phyloP scores from a whole-genome alignment of 305 asterid species.

The Rubia balearica region DNA sequence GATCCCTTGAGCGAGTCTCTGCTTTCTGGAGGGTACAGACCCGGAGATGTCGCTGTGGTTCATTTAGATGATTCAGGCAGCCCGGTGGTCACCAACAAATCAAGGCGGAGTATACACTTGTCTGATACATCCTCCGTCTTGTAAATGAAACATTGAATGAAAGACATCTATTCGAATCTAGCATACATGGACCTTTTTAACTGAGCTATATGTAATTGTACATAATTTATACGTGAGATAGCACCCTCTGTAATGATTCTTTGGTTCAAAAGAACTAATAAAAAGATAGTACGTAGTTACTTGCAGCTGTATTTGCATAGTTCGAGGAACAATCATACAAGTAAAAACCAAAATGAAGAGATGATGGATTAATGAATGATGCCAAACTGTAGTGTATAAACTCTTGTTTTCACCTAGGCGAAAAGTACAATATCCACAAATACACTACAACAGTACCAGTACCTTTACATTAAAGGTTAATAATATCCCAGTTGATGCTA shows the following conservation, averaged over 20 bases:
- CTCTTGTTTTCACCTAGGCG: neutral
- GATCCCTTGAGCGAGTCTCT: constrained; percentile 77
- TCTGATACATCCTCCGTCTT: constrained; percentile 50
- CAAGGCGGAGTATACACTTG: constrained; percentile 41
- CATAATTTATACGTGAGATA: neutral
- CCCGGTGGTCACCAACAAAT: constrained; percentile 51
- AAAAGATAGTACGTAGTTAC: neutral
- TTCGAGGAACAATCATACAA: neutral
- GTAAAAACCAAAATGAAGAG: neutral
- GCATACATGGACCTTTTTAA: neutral
- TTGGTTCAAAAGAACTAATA: constrained; percentile 1
- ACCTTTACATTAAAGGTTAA: constrained; percentile 6
- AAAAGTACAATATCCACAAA: neutral
- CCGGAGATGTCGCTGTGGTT: constrained; percentile 66
- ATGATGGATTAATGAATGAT: too few relatives aligned
- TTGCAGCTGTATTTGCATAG: neutral
- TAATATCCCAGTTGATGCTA: neutral
- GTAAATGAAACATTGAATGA: constrained; percentile 7
- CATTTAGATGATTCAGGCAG: constrained; percentile 68
- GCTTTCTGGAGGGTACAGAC: constrained; percentile 57
- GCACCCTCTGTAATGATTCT: constrained; percentile 11
- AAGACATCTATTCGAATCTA: neutral
- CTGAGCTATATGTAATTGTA: constrained; percentile 6
- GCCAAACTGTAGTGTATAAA: neutral
- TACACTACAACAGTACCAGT: neutral